Evolutionary conservation across 148 eudicot species (phyloP).

Genomic region (Rhododendron molle): DNA sequence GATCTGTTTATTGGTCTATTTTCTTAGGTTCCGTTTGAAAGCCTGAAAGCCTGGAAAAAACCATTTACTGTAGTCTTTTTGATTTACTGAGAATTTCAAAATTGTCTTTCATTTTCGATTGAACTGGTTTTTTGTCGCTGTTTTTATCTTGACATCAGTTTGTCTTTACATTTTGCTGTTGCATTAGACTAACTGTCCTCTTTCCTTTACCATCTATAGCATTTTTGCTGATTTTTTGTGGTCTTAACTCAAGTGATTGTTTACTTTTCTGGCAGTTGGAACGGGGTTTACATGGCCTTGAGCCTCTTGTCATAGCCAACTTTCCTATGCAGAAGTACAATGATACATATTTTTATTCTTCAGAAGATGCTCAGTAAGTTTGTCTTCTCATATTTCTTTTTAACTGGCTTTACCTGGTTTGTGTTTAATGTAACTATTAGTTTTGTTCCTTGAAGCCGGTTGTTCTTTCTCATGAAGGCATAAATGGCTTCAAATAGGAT

Average conservation of each 20-base stretch:
- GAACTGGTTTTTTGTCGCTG: not conserved
- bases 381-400: not conserved
- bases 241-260: not conserved
- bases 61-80: not conserved
- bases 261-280: slow-evolving; percentile 54
- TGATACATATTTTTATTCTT: slow-evolving; percentile 54
- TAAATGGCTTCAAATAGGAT: not conserved
- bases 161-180: not conserved
- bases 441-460: not conserved
- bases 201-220: not conserved
- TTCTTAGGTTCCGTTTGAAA: not conserved
- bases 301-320: slow-evolving; percentile 55
- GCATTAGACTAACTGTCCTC: not conserved
- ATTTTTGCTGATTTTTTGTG: not conserved
- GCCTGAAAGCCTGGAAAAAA: too few relatives aligned
- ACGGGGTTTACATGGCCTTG: slow-evolving; percentile 72
- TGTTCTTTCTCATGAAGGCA: not conserved
- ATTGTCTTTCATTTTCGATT: not conserved
- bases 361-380: slow-evolving; percentile 76
- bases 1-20: not conserved
- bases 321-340: slow-evolving; percentile 75
- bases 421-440: not conserved
- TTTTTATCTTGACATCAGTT: not conserved
- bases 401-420: not conserved
- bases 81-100: not conserved